Evolutionary conservation across 352 stramenopile species (phyloP), one percentile per base, ranked within the genome.

Genomic region (Globisporangium solare): DNA sequence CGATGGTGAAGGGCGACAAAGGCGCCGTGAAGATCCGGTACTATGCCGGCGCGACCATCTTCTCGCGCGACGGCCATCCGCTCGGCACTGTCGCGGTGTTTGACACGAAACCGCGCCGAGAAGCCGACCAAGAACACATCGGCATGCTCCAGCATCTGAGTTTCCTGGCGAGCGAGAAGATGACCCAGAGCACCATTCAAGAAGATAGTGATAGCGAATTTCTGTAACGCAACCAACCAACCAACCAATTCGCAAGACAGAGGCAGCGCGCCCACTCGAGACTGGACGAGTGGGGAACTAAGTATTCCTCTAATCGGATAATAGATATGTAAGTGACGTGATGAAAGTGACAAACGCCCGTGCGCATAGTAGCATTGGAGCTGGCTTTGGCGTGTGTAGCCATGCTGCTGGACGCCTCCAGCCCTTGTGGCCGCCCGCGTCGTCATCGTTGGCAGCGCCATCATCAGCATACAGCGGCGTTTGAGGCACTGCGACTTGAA

Each of bases 151-250:
- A 93, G 64, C 83, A 93, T 62, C 54, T 93, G 54, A 93, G 83
- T 58, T 93, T 93, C 68, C 70, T 93, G 43, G 83, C 83, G 31
- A 93, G 83, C 58, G 83, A 93, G 68, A 93, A 93, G 66, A 93
- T 93, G 83, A 88, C 79, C 59, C 83, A 93, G 59, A 91, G 77
- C 62, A 87, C 79, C 40, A 79, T 86, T 48, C 71, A 85, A 14
- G 79, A 79, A 69, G 81, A 92, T 67, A 88, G 76, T 56, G 81
- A 92, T 69, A 89, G 76, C 62, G 81, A 92, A 65, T 82, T 88
- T 58, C 70, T 88, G 64, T 92, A 67, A 66, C 55, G 35, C 49
- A 42, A 47, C 27, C 32, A 32, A 66, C 41, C 32, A 42, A 61
- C 42, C 49, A 42, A 47, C 27, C 32, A 32, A 66, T 46, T 22